A percentile compares a stretch with the other conserved stretches of the same genome.
Evolutionary conservation across 2,329 filamentous ascomycete genomes (phyloP).

Genomic region (Hymenoscyphus fraxineus): DNA sequence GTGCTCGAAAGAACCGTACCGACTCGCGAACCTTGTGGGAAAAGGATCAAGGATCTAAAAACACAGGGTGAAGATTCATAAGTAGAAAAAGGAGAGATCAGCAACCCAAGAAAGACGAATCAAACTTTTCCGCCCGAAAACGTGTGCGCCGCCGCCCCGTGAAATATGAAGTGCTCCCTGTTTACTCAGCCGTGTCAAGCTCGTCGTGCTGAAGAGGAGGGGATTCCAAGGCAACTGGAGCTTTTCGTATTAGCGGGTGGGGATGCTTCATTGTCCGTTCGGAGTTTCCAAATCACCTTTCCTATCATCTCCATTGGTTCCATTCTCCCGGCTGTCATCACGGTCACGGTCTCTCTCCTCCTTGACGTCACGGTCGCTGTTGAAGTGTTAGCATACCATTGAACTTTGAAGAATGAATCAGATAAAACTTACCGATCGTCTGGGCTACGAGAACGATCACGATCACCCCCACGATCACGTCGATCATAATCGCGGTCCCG

Average conservation of each 20-base stretch:
- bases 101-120: slow-evolving; percentile 22
- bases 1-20: not conserved
- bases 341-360: slow-evolving; percentile 46
- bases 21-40: not conserved
- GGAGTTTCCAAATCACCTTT: slow-evolving; percentile 61
- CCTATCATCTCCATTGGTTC: slow-evolving; percentile 79
- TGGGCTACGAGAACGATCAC: slow-evolving; percentile 69
- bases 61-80: slow-evolving; percentile 27
- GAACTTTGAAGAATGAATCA: not conserved
- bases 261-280: slow-evolving; percentile 16
- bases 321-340: slow-evolving; percentile 72
- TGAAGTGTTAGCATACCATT: not conserved
- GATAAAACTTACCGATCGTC: slow-evolving; percentile 49
- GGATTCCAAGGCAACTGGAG: slow-evolving; percentile 61
- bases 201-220: slow-evolving; percentile 86
- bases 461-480: slow-evolving; percentile 50
- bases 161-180: slow-evolving; percentile 21
- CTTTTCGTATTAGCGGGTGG: slow-evolving; percentile 27
- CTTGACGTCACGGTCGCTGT: slow-evolving; percentile 45
- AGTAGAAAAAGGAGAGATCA: slow-evolving; percentile 30
- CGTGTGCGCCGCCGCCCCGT: slow-evolving; percentile 18
- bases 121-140: slow-evolving; percentile 25
- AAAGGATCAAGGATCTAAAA: slow-evolving; percentile 29
- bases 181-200: slow-evolving; percentile 84
- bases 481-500: slow-evolving; percentile 74